Percentiles rank a stretch among this genome's conserved stretches.
Conservation (phyloP, 2,329 filamentous ascomycete genomes). For the Chlorencoelia australis region DNA sequence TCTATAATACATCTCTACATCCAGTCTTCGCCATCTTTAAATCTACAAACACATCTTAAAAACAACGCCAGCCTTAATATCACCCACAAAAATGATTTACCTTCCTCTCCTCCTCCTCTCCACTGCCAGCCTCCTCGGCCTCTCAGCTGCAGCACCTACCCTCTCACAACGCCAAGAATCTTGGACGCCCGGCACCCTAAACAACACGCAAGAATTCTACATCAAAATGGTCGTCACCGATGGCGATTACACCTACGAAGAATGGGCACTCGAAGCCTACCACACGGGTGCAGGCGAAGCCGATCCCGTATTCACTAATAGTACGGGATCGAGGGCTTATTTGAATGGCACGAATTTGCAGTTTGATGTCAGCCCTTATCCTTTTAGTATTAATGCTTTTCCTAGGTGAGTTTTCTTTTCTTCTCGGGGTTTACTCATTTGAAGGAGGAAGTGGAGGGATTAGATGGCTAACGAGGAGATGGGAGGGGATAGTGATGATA, state of each 20-base stretch:
- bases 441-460: too few species aligned
- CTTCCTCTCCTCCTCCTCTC: conserved; percentile 10
- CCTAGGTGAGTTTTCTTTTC: too few species aligned
- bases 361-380: conserved; percentile 14
- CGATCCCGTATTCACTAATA: conserved; percentile 15
- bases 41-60: too few species aligned
- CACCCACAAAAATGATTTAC: conserved; percentile 12
- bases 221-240: conserved; percentile 12
- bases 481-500: too few species aligned
- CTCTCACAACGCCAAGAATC: conserved; percentile 6
- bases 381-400: conserved; percentile 12
- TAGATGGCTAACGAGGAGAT: too few species aligned
- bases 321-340: conserved; percentile 9
- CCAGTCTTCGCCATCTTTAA: too few species aligned
- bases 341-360: conserved; percentile 17
- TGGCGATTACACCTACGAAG: conserved; percentile 7
- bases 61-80: too few species aligned
- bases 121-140: conserved; percentile 7
- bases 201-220: conserved; percentile 21
- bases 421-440: too few species aligned
- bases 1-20: too few species aligned
- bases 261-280: conserved; percentile 17
- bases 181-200: conserved; percentile 13
- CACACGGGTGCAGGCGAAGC: conserved; percentile 19
- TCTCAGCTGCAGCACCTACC: conserved; percentile 8